phyloP scores from a whole-genome alignment of 2,329 filamentous ascomycete genomes.

The Byssoonygena ceratinophila region DNA sequence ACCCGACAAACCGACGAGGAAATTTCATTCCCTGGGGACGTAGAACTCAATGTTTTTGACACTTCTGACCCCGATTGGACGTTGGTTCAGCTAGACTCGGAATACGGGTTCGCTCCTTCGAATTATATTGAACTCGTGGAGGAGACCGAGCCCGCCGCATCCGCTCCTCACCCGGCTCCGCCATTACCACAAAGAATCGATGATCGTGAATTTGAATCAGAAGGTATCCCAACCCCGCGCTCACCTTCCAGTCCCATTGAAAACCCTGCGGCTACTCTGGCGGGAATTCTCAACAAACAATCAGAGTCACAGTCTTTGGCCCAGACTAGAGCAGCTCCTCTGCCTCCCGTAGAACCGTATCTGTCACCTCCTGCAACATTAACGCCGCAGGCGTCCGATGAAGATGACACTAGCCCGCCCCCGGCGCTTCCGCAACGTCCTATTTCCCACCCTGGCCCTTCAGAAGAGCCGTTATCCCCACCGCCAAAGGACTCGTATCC shows the following conservation, averaged over 20 bases:
- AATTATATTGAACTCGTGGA: conserved; percentile 80
- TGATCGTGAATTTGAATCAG: conserved; percentile 37
- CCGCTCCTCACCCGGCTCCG: conserved; percentile 28
- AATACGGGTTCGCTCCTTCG: conserved; percentile 87
- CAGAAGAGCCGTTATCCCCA: conserved; percentile 46
- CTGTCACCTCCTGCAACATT: conserved; percentile 39
- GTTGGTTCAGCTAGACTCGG: conserved; percentile 68
- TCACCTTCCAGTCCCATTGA: conserved; percentile 33
- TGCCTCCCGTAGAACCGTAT: conserved; percentile 35
- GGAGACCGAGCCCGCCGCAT: conserved; percentile 25
- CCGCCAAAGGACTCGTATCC: conserved; percentile 1
- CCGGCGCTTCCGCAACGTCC: conserved; percentile 56
- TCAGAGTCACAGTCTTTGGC: conserved; percentile 28
- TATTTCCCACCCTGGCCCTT: conserved; percentile 49
- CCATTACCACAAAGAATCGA: conserved; percentile 17
- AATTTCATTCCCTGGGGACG: conserved; percentile 86
- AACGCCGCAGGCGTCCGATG: conserved; percentile 58
- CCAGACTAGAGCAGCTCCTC: conserved; percentile 24
- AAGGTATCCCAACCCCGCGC: conserved; percentile 30
- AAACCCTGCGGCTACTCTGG: conserved; percentile 51
- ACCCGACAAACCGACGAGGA: conserved; percentile 95
- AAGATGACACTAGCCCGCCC: conserved; percentile 45
- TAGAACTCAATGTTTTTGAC: conserved; percentile 73
- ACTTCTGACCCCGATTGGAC: conserved; percentile 93
- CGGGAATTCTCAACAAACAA: conserved; percentile 37